These are phyloP conservation scores for Psilocybe cyanescens DNA, from an alignment of 768 basidiomycete genomes.

Conservation along the genomic window DNA sequence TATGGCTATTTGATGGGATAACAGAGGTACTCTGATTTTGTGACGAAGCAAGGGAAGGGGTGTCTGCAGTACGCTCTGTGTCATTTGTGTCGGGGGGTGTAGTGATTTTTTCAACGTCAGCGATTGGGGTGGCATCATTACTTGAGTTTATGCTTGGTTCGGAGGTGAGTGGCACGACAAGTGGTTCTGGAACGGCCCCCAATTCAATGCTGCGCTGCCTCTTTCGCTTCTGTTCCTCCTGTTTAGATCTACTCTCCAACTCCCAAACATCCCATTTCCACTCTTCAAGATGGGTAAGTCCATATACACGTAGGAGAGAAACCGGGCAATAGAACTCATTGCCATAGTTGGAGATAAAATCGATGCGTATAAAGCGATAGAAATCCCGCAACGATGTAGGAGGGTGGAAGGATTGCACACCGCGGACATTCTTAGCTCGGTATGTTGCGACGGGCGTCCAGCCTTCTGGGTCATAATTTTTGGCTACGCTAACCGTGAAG, in stretches of 20 bases:
- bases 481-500: conserved; percentile 84
- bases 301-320: conserved; percentile 90
- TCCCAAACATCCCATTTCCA: conserved; percentile 94
- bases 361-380: conserved; percentile 92
- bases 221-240: conserved; percentile 38
- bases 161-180: not conserved
- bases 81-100: not conserved
- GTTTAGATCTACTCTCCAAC: conserved; percentile 60
- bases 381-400: conserved; percentile 78
- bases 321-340: conserved; percentile 97
- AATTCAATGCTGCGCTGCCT: conserved; percentile 16
- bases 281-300: conserved; percentile 93
- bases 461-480: conserved; percentile 62
- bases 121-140: not conserved
- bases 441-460: conserved; percentile 82
- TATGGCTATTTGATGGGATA: not conserved
- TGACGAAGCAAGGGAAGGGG: not conserved
- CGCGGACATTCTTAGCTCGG: conserved; percentile 87
- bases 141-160: not conserved
- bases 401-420: conserved; percentile 88
- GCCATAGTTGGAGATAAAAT: conserved; percentile 92
- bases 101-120: not conserved
- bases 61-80: not conserved
- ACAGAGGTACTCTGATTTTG: not conserved
- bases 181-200: not conserved